Conservation (phyloP, 768 basidiomycete species). For the Paxillus involutus region DNA sequence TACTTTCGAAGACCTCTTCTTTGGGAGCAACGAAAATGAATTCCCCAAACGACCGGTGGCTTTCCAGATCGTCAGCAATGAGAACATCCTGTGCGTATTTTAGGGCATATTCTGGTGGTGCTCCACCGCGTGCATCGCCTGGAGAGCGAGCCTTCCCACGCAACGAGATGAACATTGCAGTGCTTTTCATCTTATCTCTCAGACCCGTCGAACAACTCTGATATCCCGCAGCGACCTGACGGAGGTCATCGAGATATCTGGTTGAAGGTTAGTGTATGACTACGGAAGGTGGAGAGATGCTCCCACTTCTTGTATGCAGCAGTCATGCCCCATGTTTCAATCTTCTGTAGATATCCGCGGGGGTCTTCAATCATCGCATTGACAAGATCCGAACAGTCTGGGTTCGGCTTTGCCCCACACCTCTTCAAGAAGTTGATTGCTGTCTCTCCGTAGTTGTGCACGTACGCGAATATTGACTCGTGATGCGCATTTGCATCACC, state of each 20-base stretch:
- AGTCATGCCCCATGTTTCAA: neutral
- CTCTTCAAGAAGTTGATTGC: slow-evolving; percentile 80
- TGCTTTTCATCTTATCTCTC: slow-evolving; percentile 57
- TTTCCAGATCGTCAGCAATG: slow-evolving; percentile 79
- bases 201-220: slow-evolving; percentile 39
- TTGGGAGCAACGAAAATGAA: slow-evolving; percentile 73
- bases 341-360: slow-evolving; percentile 59
- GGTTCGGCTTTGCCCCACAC: slow-evolving; percentile 83
- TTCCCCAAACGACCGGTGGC: slow-evolving; percentile 70
- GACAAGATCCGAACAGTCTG: slow-evolving; percentile 75
- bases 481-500: slow-evolving; percentile 50
- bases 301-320: neutral
- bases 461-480: slow-evolving; percentile 75
- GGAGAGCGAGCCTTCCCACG: slow-evolving; percentile 37
- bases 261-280: neutral
- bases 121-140: slow-evolving; percentile 26
- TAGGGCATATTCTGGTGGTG: slow-evolving; percentile 57
- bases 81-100: slow-evolving; percentile 64
- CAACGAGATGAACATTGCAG: slow-evolving; percentile 68
- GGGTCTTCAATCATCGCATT: slow-evolving; percentile 66
- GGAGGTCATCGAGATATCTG: slow-evolving; percentile 77
- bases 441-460: slow-evolving; percentile 68
- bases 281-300: neutral
- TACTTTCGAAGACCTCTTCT: slow-evolving; percentile 86
- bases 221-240: slow-evolving; percentile 74